phyloP scores from a whole-genome alignment of 352 stramenopile species.

The Pythium scleroteichum region DNA sequence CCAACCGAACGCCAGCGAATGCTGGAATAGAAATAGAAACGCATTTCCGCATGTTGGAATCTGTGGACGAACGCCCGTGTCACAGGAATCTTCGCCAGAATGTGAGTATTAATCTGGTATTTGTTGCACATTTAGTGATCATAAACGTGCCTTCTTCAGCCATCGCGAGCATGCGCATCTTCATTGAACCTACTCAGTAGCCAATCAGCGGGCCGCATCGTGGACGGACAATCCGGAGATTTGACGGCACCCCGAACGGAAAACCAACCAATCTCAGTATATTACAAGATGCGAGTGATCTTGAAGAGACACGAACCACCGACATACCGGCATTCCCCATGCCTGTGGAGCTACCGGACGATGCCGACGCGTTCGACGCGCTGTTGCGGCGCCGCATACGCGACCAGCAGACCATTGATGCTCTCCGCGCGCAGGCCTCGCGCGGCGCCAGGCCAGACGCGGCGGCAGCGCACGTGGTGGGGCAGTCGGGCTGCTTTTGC shows the following conservation, averaged over 20 bases:
- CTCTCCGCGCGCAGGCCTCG: conserved; percentile 17
- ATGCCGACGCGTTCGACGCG: conserved; percentile 50
- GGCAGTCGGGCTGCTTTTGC: conserved; percentile 77
- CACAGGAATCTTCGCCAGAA: conserved; percentile 1
- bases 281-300: not conserved
- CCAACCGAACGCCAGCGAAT: conserved; percentile 1
- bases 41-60: conserved; percentile 20
- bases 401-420: conserved; percentile 57
- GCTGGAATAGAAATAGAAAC: conserved; percentile 24
- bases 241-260: not conserved
- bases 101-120: conserved; percentile 1
- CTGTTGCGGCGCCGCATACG: conserved; percentile 57
- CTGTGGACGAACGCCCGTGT: conserved; percentile 28
- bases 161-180: conserved; percentile 6
- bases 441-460: not conserved
- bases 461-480: conserved; percentile 43
- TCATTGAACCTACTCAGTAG: not conserved
- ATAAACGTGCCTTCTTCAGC: conserved; percentile 6
- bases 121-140: not conserved
- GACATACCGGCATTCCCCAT: conserved; percentile 8
- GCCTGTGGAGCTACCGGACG: conserved; percentile 42
- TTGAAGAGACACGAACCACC: conserved; percentile 15
- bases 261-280: not conserved
- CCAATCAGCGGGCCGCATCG: conserved; percentile 1
- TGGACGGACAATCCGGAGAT: not conserved